Evolutionary conservation across 768 basidiomycete genomes (phyloP).

Genomic region (Clitopilus hobsonii): DNA sequence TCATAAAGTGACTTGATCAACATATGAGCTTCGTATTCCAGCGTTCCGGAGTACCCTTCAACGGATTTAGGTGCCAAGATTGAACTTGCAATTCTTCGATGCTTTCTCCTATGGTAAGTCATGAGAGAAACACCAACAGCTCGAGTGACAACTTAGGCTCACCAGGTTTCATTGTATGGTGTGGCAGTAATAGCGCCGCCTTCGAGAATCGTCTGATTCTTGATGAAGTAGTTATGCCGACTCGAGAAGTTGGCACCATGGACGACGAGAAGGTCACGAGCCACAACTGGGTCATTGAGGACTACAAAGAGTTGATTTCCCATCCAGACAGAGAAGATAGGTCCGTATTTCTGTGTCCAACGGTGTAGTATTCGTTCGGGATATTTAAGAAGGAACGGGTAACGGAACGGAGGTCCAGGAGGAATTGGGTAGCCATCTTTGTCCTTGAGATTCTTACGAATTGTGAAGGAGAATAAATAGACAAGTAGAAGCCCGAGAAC

Average conservation of each 20-base stretch:
- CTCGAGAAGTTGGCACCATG: conserved; percentile 30
- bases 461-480: conserved; percentile 6
- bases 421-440: conserved; percentile 18
- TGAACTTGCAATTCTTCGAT: conserved; percentile 32
- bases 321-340: conserved; percentile 31
- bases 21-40: conserved; percentile 36
- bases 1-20: conserved; percentile 31
- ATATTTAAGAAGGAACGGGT: conserved; percentile 27
- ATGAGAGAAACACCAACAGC: background rate
- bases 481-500: background rate
- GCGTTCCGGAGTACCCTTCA: conserved; percentile 23
- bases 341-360: conserved; percentile 29
- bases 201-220: conserved; percentile 26
- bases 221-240: conserved; percentile 29
- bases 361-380: conserved; percentile 25
- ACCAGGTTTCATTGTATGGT: conserved; percentile 27
- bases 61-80: conserved; percentile 29
- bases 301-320: conserved; percentile 33
- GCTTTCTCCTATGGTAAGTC: conserved; percentile 28
- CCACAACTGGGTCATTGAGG: conserved; percentile 27
- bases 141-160: background rate
- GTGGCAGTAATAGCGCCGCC: conserved; percentile 29
- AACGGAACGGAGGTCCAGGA: conserved; percentile 22
- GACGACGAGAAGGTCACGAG: conserved; percentile 27
- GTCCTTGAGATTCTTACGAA: conserved; percentile 13